Evolutionary conservation across 768 basidiomycete species (phyloP).

Genomic region (Omphalotus guepiniiformis): DNA sequence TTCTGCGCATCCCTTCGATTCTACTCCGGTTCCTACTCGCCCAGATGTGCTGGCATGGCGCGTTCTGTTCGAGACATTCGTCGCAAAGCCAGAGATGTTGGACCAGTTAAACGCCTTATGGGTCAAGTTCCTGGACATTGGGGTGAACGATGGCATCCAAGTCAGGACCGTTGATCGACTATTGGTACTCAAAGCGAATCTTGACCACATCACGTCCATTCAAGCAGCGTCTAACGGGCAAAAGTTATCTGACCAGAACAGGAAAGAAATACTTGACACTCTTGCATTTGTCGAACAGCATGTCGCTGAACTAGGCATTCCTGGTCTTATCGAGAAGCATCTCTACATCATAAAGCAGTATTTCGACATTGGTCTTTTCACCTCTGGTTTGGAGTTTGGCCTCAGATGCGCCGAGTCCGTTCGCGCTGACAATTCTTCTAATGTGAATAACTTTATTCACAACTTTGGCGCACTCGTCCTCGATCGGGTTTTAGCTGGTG

Average conservation of each 20-base stretch:
- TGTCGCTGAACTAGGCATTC: no score
- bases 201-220: slow-evolving; percentile 19
- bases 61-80: slow-evolving; percentile 53
- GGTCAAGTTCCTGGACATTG: slow-evolving; percentile 17
- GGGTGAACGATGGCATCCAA: slow-evolving; percentile 28
- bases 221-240: not conserved
- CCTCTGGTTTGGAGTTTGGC: not conserved
- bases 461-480: no score
- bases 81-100: slow-evolving; percentile 40
- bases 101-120: slow-evolving; percentile 55
- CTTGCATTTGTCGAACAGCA: not conserved
- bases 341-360: no score
- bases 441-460: no score
- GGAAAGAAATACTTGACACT: not conserved
- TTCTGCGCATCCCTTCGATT: slow-evolving; percentile 34
- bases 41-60: slow-evolving; percentile 56
- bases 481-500: no score
- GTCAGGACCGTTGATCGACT: slow-evolving; percentile 34
- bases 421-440: slow-evolving; percentile 12
- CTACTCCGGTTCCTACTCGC: slow-evolving; percentile 38
- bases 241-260: not conserved
- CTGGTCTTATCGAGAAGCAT: no score
- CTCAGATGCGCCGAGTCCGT: slow-evolving; percentile 15
- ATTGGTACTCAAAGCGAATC: slow-evolving; percentile 41
- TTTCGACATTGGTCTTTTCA: not conserved